A percentile compares a stretch with the other conserved stretches of the same genome.
phyloP scores from a whole-genome alignment of 441 rosid genomes.

The Erodium trifolium region DNA sequence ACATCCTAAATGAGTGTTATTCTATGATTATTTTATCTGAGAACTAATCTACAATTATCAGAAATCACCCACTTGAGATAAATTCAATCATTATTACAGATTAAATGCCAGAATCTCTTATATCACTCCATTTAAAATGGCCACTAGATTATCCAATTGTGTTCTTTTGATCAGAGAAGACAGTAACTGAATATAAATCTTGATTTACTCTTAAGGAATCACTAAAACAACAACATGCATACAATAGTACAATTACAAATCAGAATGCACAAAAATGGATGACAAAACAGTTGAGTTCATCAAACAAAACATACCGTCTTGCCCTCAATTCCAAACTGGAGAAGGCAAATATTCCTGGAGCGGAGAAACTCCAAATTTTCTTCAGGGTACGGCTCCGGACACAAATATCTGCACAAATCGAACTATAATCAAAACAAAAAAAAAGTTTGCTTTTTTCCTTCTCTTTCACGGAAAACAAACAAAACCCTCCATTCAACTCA shows the following conservation, averaged over 20 bases:
- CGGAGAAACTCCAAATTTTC: slow-evolving; percentile 56
- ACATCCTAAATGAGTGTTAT: not conserved
- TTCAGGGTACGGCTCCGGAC: slow-evolving; percentile 79
- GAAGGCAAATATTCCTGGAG: slow-evolving; percentile 50
- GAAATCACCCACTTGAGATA: not conserved
- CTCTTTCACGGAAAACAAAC: no score
- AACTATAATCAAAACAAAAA: not conserved
- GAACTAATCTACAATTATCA: not conserved
- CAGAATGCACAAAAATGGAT: not conserved
- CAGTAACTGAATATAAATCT: not conserved
- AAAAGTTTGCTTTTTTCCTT: no score
- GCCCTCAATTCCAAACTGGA: slow-evolving; percentile 78
- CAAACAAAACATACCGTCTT: slow-evolving; percentile 42
- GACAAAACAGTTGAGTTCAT: no score
- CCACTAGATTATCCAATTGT: not conserved
- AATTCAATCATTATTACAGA: not conserved
- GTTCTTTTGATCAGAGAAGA: not conserved
- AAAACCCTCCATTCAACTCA: no score
- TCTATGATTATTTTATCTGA: not conserved
- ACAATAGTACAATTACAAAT: not conserved
- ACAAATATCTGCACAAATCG: slow-evolving; percentile 51
- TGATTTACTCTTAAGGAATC: not conserved
- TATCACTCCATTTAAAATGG: not conserved
- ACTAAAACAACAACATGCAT: not conserved
- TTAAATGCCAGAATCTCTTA: not conserved